Conservation (phyloP, 2,329 filamentous ascomycete genomes). For the Metarhizium robertsii region DNA sequence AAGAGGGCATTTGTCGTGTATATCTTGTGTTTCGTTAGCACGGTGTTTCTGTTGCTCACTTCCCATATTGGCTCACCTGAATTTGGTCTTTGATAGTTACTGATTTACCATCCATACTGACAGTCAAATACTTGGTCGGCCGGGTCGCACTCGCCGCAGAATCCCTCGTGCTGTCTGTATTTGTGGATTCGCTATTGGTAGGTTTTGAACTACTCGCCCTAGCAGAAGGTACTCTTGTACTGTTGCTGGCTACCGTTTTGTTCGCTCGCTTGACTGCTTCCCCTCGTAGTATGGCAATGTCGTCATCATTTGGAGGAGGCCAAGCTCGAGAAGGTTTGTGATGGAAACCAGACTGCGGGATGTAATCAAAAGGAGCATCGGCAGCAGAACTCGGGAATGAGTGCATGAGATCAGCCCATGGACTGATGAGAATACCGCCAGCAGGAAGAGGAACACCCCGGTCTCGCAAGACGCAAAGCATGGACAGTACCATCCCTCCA, state of each 20-base stretch:
- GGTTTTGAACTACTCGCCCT: constrained; percentile 25
- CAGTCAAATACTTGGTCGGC: constrained; percentile 38
- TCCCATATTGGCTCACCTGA: constrained; percentile 44
- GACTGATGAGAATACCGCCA: constrained; percentile 82
- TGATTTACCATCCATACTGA: constrained; percentile 61
- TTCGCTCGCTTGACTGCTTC: constrained; percentile 34
- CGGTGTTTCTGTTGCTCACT: too few relatives aligned
- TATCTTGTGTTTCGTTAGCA: constrained; percentile 36
- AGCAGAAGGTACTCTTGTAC: constrained; percentile 11
- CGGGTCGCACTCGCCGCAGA: constrained; percentile 14
- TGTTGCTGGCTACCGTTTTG: constrained; percentile 11
- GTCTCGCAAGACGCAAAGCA: constrained; percentile 75
- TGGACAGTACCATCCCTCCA: constrained; percentile 75
- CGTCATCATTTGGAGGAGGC: constrained; percentile 81
- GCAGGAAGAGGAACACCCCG: constrained; percentile 77
- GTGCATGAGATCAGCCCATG: constrained; percentile 93
- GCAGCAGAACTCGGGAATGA: constrained; percentile 84
- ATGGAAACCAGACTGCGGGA: constrained; percentile 78
- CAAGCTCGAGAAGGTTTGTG: constrained; percentile 85
- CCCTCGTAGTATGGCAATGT: constrained; percentile 46
- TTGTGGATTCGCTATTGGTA: constrained; percentile 16
- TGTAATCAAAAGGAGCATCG: constrained; percentile 72
- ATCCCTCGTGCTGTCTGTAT: constrained; percentile 15
- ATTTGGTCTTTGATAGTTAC: constrained; percentile 84
- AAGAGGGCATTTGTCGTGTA: constrained; percentile 78